Evolutionary conservation across 371 early-diverging fungal genomes (phyloP).

Genomic region (Zancudomyces culisetae): DNA sequence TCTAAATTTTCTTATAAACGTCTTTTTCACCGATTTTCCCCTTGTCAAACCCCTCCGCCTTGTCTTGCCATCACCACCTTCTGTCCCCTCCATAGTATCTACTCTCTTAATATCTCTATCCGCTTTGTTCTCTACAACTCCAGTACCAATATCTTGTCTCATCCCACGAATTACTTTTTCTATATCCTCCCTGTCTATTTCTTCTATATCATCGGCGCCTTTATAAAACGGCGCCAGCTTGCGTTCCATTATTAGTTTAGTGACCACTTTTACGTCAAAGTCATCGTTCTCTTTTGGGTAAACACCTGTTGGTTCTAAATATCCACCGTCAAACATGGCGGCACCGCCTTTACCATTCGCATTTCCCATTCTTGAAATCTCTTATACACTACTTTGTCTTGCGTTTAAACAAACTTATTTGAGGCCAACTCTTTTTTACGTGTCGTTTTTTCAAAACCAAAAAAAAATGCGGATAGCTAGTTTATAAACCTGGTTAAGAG

Average conservation of each 20-base stretch:
- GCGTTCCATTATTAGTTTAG: conserved; percentile 49
- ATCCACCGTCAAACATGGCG: conserved; percentile 40
- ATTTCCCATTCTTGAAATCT: conserved; percentile 15
- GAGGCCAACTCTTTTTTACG: too few species aligned
- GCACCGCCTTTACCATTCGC: conserved; percentile 12
- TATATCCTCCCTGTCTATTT: conserved; percentile 5
- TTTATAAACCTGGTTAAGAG: too few species aligned
- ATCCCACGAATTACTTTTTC: not conserved
- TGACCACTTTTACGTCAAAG: conserved; percentile 53
- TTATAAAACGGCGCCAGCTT: conserved; percentile 75
- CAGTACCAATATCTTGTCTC: not conserved
- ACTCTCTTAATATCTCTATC: not conserved
- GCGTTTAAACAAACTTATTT: too few species aligned
- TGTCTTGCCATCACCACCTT: too few species aligned
- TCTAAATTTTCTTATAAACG: not conserved
- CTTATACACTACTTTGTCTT: not conserved
- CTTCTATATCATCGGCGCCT: conserved; percentile 41
- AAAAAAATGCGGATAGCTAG: too few species aligned
- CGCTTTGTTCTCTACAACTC: not conserved
- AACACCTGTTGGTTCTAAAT: conserved; percentile 47
- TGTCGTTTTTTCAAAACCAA: too few species aligned
- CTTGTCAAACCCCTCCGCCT: not conserved
- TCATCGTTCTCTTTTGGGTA: conserved; percentile 51
- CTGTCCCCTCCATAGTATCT: not conserved
- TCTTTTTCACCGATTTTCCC: not conserved